Base-by-base conservation (phyloP, 73 alveolate genomes). In the Urostyla sp. region DNA sequence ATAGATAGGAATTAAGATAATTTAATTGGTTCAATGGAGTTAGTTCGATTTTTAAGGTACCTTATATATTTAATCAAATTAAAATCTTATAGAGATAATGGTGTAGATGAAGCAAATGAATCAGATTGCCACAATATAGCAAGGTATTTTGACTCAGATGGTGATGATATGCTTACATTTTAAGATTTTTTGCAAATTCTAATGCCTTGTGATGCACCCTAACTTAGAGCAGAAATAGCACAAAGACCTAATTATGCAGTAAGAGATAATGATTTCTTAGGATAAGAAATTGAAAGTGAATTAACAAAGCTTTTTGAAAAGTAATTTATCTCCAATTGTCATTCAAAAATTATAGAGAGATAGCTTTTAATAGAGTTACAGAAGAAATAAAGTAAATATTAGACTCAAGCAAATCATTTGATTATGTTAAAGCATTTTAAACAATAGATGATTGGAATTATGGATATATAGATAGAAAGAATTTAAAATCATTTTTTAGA, bases 391-490 rank as follows among this genome's bases (percentile, higher is more conserved):
- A 73, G 48, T 49, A 83, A 27, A 61, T 38, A 35, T 46, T 83
- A 11, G 51, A 58, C 3, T 38, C 66, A 32, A 43, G 72, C 27
- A 35, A 27, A 11, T 82, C 53, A 24, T 83, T 48, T 31, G 58
- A 44, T 56, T 30, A 7, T 21, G 54, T 45, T 16, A 13, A 74
- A 16, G 86, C 84, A 0, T 84, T 84, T 53, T 46, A 75, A 30
- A 49, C 86, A 1, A 75, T 84, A 50, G 92, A 84, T 37, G 85
- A 73, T 51, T 69, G 86, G 84, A 75, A 61, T 16, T 84, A 84
- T 44, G 73, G 73, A 27, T 84, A 74, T 50, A 84, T 84, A n/a
- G 92, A 84, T 35, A 32, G 10, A 15, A 35, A 28, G n/a, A 75
- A 75, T 44, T 73, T 84, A 16, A 84, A 75, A 36, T 7, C 57